A percentile compares a stretch with the other conserved stretches of the same genome.
Evolutionary conservation across 805 yeast genomes (phyloP).

Genomic region (Candida adriatica): DNA sequence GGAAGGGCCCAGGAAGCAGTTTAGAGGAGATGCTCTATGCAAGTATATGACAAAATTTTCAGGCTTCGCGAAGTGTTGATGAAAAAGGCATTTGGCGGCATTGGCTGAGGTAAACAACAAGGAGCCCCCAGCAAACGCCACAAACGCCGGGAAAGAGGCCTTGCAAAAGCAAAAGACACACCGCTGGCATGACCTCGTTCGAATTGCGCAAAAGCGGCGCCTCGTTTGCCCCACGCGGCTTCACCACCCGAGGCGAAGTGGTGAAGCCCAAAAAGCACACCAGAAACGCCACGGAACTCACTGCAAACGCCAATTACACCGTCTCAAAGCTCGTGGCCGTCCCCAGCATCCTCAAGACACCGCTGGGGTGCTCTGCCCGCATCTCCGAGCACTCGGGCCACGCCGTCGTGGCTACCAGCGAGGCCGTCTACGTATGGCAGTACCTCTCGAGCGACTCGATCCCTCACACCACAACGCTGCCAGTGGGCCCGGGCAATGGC

Average conservation of each 20-base stretch:
- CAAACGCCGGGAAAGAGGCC: no score
- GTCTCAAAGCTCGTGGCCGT: conserved; percentile 49
- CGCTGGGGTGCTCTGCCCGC: conserved; percentile 16
- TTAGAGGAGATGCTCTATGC: no score
- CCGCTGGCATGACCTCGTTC: conserved; percentile 1
- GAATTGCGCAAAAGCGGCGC: conserved; percentile 3
- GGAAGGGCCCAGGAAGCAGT: no score
- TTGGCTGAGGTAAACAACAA: background rate
- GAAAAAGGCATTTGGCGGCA: no score
- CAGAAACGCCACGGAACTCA: conserved; percentile 37
- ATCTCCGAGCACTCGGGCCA: conserved; percentile 25
- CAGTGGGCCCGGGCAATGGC: conserved; percentile 19
- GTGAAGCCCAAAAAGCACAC: conserved; percentile 16
- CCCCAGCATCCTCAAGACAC: conserved; percentile 30
- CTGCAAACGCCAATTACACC: conserved; percentile 51
- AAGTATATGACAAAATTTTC: no score
- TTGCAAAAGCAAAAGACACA: no score
- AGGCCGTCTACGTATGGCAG: conserved; percentile 59
- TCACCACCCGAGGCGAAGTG: conserved; percentile 4
- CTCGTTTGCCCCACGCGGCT: conserved; percentile 11
- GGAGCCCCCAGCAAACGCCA: no score
- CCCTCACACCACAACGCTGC: conserved; percentile 53
- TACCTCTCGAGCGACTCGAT: conserved; percentile 53
- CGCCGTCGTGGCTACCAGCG: conserved; percentile 26
- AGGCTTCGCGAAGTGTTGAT: no score